phyloP scores from a whole-genome alignment of 208 protist species.

The Phytomonas sp. region DNA sequence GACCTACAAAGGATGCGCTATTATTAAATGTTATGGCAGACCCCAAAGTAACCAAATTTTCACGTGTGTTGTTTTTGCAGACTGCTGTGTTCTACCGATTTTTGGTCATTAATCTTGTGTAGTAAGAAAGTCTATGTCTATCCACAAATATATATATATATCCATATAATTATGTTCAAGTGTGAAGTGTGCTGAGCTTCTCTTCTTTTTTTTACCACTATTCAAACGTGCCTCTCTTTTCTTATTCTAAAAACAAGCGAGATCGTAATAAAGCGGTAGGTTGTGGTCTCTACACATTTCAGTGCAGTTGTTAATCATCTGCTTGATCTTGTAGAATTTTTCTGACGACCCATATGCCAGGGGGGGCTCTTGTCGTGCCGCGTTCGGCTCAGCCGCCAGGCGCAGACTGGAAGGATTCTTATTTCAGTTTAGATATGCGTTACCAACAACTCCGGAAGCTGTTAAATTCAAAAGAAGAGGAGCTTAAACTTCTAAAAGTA shows the following conservation, averaged over 20 bases:
- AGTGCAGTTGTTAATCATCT: not conserved
- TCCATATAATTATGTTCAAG: conserved; percentile 7
- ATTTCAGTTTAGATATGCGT: conserved; percentile 66
- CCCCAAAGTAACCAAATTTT: not conserved
- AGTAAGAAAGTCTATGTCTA: not conserved
- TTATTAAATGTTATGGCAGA: not conserved
- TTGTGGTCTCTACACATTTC: conserved; percentile 1
- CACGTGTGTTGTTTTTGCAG: not conserved
- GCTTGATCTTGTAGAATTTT: conserved; percentile 1
- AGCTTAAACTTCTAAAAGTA: conserved; percentile 71
- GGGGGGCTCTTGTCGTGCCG: not conserved
- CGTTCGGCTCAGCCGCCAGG: conserved; percentile 31
- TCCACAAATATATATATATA: conserved; percentile 4
- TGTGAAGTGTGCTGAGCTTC: conserved; percentile 1
- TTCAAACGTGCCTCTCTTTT: not conserved
- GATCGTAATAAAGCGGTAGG: not conserved
- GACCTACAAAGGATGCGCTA: not conserved
- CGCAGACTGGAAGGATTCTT: conserved; percentile 78
- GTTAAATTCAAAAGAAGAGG: conserved; percentile 63
- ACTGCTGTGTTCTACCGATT: not conserved
- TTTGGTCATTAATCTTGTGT: not conserved
- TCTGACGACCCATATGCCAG: not conserved
- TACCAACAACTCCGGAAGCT: conserved; percentile 64
- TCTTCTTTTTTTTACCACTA: not conserved
- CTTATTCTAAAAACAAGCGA: conserved; percentile 7